Evolutionary conservation across 495 filamentous ascomycete genomes (phyloP).

Genomic region (Penicillium manginii): DNA sequence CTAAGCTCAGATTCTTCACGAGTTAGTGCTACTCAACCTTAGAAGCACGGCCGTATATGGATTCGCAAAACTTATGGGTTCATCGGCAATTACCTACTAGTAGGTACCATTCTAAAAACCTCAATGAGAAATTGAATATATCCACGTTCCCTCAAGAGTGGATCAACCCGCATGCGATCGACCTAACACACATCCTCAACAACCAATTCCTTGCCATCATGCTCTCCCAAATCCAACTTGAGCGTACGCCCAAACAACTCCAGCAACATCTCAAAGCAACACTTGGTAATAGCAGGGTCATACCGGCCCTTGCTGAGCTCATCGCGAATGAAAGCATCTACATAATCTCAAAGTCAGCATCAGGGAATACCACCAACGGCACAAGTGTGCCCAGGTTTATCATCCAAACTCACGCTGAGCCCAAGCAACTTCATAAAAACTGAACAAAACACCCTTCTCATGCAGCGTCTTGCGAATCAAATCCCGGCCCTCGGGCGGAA

Average conservation of each 20-base stretch:
- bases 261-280: conserved; percentile 90
- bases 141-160: too few species aligned
- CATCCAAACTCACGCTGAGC: conserved; percentile 70
- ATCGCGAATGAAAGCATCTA: conserved; percentile 92
- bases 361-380: not conserved
- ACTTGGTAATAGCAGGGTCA: conserved; percentile 81
- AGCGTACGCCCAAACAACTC: conserved; percentile 83
- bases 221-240: conserved; percentile 73
- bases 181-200: conserved; percentile 62
- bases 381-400: not conserved
- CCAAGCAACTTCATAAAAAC: conserved; percentile 88
- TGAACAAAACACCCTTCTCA: conserved; percentile 72
- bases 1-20: too few species aligned
- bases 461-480: conserved; percentile 83
- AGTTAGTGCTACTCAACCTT: too few species aligned
- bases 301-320: conserved; percentile 93
- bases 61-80: too few species aligned
- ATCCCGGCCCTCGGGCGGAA: conserved; percentile 83
- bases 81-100: too few species aligned
- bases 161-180: too few species aligned
- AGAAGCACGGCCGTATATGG: too few species aligned
- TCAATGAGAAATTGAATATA: conserved; percentile 8
- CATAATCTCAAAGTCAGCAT: not conserved
- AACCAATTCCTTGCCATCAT: conserved; percentile 50
- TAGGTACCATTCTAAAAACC: not conserved